Percentiles rank a stretch among this genome's conserved stretches.
These are phyloP conservation scores for Nicotiana tomentosiformis DNA, from an alignment of 257 asterid genomes.

Conservation along the genomic window DNA sequence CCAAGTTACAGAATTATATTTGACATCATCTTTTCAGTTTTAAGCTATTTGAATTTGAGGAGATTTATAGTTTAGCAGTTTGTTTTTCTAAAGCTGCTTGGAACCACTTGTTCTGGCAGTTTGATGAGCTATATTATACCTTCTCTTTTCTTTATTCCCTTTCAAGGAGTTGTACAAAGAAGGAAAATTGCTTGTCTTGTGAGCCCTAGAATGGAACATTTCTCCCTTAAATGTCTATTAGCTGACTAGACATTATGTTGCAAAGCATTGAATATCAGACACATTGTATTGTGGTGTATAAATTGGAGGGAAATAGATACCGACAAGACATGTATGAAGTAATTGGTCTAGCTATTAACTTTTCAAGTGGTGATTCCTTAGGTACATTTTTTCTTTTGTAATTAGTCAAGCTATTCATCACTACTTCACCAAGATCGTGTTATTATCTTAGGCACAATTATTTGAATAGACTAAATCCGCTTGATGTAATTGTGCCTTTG, in stretches of 20 bases:
- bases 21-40: conserved; percentile 2
- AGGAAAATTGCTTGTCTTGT: not conserved
- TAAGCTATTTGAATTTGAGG: not conserved
- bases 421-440: not conserved
- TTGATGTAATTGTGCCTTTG: not conserved
- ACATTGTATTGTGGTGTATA: not conserved
- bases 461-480: not conserved
- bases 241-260: not conserved
- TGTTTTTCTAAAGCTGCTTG: not conserved
- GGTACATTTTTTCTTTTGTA: not conserved
- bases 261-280: not conserved
- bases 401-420: not conserved
- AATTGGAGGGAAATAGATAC: not conserved
- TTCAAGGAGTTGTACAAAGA: not conserved
- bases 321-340: not conserved
- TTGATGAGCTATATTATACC: not conserved
- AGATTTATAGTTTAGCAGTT: not conserved
- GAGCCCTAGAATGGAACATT: not conserved
- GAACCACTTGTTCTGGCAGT: not conserved
- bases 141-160: not conserved
- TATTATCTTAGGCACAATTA: not conserved
- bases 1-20: not conserved
- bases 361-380: not conserved
- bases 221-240: not conserved
- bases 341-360: not conserved